A percentile compares a stretch with the other conserved stretches of the same genome.
Conservation (phyloP, 208 protist species). For the Wallacemonas rigidus region DNA sequence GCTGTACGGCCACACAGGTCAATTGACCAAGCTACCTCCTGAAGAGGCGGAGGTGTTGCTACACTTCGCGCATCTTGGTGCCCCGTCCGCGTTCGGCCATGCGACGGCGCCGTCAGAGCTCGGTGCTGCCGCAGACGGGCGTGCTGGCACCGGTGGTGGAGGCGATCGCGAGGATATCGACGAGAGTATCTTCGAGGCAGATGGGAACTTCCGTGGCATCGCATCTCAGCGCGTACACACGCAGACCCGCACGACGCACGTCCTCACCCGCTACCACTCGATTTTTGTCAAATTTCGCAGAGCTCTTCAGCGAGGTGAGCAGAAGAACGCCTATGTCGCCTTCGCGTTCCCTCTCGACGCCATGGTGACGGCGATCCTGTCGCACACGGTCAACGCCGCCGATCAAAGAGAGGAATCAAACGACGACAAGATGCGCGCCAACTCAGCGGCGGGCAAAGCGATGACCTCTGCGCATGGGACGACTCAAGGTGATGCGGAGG, state of each 20-base stretch:
- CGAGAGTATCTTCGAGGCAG: too few relatives aligned
- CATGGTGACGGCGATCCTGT: background rate
- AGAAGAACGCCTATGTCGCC: slow-evolving; percentile 16
- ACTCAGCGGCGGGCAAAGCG: too few relatives aligned
- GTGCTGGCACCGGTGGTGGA: background rate
- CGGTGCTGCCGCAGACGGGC: background rate
- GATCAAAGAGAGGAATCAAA: too few relatives aligned
- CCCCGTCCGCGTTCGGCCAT: background rate
- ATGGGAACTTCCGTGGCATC: too few relatives aligned
- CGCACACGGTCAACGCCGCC: background rate
- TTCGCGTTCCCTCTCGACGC: background rate
- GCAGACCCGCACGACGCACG: background rate
- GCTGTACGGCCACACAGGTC: background rate
- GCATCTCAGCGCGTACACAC: background rate
- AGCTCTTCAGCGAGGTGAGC: background rate
- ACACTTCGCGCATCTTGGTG: background rate
- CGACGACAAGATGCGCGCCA: too few relatives aligned
- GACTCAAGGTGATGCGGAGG: too few relatives aligned
- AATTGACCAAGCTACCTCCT: background rate
- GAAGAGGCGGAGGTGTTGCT: background rate
- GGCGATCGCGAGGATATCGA: background rate
- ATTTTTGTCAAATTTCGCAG: background rate
- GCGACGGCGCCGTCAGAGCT: background rate
- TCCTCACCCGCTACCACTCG: background rate
- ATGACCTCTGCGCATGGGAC: too few relatives aligned